A percentile compares a stretch with the other conserved stretches of the same genome.
Conservation (phyloP, 352 stramenopile species). For the Phytopythium mirpurense region DNA sequence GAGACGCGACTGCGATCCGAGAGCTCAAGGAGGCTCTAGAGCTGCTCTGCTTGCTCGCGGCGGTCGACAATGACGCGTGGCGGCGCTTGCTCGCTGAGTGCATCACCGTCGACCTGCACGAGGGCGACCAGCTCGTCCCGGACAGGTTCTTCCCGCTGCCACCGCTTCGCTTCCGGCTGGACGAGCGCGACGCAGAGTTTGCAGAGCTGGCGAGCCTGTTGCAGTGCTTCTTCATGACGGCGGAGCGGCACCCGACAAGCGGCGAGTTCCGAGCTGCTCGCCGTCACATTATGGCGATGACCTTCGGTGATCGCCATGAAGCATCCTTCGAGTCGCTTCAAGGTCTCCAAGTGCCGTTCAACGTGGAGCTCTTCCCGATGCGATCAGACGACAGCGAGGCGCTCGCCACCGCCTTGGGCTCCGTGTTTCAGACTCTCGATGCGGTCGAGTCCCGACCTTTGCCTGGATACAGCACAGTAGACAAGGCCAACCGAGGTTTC, state of each 20-base stretch:
- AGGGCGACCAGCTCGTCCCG: background rate
- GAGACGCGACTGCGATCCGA: background rate
- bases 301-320: too few relatives aligned
- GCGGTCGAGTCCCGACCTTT: background rate
- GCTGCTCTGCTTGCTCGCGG: background rate
- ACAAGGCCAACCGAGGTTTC: background rate
- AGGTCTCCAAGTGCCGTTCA: background rate
- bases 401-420: background rate
- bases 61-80: constrained; percentile 2
- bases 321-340: too few relatives aligned
- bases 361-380: constrained; percentile 4
- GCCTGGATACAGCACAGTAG: background rate
- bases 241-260: background rate
- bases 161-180: background rate
- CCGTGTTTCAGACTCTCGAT: background rate
- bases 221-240: background rate
- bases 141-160: background rate
- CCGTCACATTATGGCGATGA: background rate
- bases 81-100: background rate
- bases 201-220: background rate
- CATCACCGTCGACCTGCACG: background rate
- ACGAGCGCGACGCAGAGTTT: constrained; percentile 4
- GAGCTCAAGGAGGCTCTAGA: constrained; percentile 3
- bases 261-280: background rate
- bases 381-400: background rate